Conservation (phyloP, 2,329 filamentous ascomycete genomes). For the Fonsecaea nubica region DNA sequence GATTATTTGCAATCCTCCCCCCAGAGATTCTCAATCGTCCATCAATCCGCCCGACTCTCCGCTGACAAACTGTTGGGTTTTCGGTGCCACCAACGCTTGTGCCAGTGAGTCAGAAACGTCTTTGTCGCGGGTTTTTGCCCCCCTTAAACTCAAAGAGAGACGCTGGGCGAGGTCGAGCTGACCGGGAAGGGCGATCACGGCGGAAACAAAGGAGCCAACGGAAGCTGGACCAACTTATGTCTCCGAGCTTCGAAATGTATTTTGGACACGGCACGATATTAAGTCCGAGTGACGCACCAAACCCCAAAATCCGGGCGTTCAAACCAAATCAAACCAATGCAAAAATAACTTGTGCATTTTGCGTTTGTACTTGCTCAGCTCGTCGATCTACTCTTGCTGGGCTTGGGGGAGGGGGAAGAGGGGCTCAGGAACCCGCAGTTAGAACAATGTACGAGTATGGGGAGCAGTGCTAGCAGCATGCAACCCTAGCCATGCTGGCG, state of each 20-base stretch:
- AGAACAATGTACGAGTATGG: background rate
- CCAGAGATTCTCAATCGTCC: background rate
- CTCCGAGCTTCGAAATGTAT: background rate
- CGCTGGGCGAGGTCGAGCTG: background rate
- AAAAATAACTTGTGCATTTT: constrained; percentile 16
- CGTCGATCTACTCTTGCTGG: constrained; percentile 13
- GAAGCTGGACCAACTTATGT: background rate
- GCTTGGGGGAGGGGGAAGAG: constrained; percentile 3
- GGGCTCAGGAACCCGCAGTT: constrained; percentile 1
- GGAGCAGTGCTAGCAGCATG: background rate
- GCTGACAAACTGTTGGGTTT: constrained; percentile 15
- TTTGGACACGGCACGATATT: constrained; percentile 10
- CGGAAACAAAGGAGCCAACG: constrained; percentile 3
- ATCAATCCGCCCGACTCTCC: background rate
- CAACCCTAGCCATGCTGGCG: constrained; percentile 11
- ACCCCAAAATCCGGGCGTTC: background rate
- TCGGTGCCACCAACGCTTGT: background rate
- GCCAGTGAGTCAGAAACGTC: background rate
- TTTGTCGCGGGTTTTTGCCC: too few relatives aligned
- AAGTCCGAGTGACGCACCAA: constrained; percentile 19
- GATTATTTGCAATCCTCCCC: constrained; percentile 19
- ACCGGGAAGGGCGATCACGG: constrained; percentile 7
- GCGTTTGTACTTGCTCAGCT: constrained; percentile 9
- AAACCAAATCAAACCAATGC: background rate
- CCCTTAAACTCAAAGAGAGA: constrained; percentile 5